Conservation (phyloP, 1,139 yeast genomes). For the Meyerozyma athensensis region DNA sequence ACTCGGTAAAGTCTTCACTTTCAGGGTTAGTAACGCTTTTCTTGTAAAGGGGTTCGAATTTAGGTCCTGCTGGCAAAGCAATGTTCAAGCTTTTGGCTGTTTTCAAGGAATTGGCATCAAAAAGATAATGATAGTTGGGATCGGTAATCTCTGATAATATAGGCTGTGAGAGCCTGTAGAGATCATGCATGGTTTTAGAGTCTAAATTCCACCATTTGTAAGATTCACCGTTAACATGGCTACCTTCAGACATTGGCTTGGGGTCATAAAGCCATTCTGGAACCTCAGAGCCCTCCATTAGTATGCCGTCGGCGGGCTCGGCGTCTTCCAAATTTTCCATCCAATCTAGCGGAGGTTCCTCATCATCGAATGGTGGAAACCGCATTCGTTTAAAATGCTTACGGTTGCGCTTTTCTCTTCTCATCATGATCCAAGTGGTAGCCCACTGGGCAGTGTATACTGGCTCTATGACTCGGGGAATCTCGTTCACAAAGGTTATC, state of each 20-base stretch:
- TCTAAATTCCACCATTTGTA: slow-evolving; percentile 70
- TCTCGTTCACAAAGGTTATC: slow-evolving; percentile 89
- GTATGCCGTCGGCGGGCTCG: slow-evolving; percentile 68
- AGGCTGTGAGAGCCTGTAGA: slow-evolving; percentile 67
- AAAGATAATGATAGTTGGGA: slow-evolving; percentile 59
- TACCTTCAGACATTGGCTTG: slow-evolving; percentile 63
- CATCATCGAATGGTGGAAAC: slow-evolving; percentile 96
- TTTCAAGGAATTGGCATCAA: slow-evolving; percentile 71
- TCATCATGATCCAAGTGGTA: slow-evolving; percentile 85
- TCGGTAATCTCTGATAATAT: slow-evolving; percentile 55
- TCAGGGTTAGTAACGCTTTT: slow-evolving; percentile 53
- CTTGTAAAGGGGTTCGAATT: slow-evolving; percentile 82
- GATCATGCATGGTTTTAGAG: slow-evolving; percentile 56
- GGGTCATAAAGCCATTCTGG: slow-evolving; percentile 79
- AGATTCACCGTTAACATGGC: slow-evolving; percentile 66
- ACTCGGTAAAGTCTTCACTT: slow-evolving; percentile 79
- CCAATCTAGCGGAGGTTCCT: slow-evolving; percentile 89
- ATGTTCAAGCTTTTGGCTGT: slow-evolving; percentile 88
- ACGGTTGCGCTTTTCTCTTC: slow-evolving; percentile 89
- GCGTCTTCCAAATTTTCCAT: slow-evolving; percentile 69
- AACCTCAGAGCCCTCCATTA: slow-evolving; percentile 57
- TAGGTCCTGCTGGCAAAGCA: slow-evolving; percentile 94
- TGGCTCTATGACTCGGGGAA: slow-evolving; percentile 89
- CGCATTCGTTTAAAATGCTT: slow-evolving; percentile 86
- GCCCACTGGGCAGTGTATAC: slow-evolving; percentile 96